These are phyloP conservation scores for Pleurotus pulmonarius DNA, from an alignment of 768 basidiomycete genomes.

Conservation along the genomic window DNA sequence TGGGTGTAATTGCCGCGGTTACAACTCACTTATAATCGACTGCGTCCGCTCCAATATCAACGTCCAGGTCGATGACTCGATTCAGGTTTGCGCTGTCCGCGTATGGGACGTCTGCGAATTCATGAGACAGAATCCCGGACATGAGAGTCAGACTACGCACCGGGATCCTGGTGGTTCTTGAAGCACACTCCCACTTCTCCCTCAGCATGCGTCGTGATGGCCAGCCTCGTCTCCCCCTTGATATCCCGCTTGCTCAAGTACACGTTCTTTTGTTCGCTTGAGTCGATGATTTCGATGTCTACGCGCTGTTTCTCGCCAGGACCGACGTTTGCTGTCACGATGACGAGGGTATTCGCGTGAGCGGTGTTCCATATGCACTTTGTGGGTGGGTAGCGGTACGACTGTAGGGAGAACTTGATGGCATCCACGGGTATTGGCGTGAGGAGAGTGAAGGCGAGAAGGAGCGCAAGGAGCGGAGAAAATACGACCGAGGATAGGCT, in stretches of 20 bases:
- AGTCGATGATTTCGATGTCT: slow-evolving; percentile 94
- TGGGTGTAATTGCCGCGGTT: slow-evolving; percentile 22
- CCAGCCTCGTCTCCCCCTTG: slow-evolving; percentile 87
- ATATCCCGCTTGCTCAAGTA: slow-evolving; percentile 89
- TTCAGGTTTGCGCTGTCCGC: slow-evolving; percentile 46
- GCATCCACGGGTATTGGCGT: slow-evolving; percentile 34
- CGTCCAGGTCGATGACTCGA: slow-evolving; percentile 85
- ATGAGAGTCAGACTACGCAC: slow-evolving; percentile 41
- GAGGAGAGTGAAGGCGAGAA: slow-evolving; percentile 16
- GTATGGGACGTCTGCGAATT: slow-evolving; percentile 36
- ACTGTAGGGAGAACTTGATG: slow-evolving; percentile 82
- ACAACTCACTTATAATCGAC: slow-evolving; percentile 88
- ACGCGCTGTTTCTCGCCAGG: slow-evolving; percentile 74
- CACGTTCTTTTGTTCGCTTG: slow-evolving; percentile 77
- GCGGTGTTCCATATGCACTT: slow-evolving; percentile 98
- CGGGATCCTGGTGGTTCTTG: slow-evolving; percentile 70
- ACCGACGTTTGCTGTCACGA: slow-evolving; percentile 92
- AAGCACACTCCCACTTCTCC: slow-evolving; percentile 97
- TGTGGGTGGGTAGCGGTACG: slow-evolving; percentile 65
- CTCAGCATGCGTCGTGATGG: slow-evolving; percentile 89
- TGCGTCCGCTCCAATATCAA: slow-evolving; percentile 97
- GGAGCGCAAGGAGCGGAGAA: no score
- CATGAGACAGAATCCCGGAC: slow-evolving; percentile 3
- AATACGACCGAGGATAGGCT: no score
- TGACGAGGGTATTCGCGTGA: slow-evolving; percentile 82